Base-by-base conservation (phyloP, 805 yeast genomes). In the Yarrowia sp. region DNA sequence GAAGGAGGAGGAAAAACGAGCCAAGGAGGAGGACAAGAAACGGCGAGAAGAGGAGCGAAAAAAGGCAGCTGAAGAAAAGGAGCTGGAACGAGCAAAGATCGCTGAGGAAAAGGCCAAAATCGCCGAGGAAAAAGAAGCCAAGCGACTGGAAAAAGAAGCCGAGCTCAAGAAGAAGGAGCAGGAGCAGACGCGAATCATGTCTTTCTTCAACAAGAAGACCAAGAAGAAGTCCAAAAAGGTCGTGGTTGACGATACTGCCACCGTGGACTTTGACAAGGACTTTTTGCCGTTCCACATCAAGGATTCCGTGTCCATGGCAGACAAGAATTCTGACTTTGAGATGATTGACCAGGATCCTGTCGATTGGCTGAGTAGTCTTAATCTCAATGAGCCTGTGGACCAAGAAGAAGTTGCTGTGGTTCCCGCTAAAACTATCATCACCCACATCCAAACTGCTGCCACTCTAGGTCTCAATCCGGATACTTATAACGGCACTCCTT, bases 401-500 rank as follows among this genome's bases (percentile, higher is more conserved):
- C 24, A 17, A 6, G 35, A 35, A 2, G 22, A 35, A 1, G 11
- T 16, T 5, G 30, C 30, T 26, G 30, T 5, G 30, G 28, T 54
- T 17, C 22, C 51, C 7, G 51, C 51, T 21, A 58, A 43, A 5
- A 28, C 36, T 2, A 16, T 58, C 30, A 24, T 58, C 5, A 41
- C 40, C 14, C 63, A 58, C 32, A 43, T 58, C 8, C 49, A 58
- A n/a, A 58, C 63, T 14, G 63, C 63, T 6, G 63, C 63, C 17
- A 40, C 62, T 19, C 38, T 56, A 16, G 63, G 51, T 2, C 49
- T 58, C 41, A 43, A 58, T 16, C 51, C 51, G 16, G 51, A 41
- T 12, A 7, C 9, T 12, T 41, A 41, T 38, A 41, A 58, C 11
- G 51, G 51, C 4, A 41, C 28, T n/a, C 51, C 63, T 22, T 28